phyloP scores from a whole-genome alignment of 345 rosid genomes.

The Populus deltoides region DNA sequence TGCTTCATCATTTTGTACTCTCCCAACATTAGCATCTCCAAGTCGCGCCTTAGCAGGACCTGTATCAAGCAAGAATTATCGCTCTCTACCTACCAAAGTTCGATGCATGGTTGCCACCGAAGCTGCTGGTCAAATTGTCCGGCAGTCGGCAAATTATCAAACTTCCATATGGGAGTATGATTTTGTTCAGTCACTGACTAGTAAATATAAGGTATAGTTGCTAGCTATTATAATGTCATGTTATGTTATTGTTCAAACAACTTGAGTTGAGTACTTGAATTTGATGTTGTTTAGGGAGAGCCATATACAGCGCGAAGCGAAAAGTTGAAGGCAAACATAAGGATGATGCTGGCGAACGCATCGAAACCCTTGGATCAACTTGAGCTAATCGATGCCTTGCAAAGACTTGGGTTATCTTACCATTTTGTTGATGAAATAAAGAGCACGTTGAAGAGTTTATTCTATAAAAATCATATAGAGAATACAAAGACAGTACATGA shows the following conservation, averaged over 20 bases:
- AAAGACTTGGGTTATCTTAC: constrained; percentile 15
- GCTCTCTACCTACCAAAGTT: no score
- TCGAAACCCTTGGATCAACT: not conserved
- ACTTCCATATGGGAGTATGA: constrained; percentile 15
- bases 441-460: not conserved
- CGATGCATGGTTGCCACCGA: no score
- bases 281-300: constrained; percentile 12
- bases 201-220: not conserved
- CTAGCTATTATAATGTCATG: no score
- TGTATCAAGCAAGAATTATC: no score
- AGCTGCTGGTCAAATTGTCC: not conserved
- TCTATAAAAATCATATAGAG: no score
- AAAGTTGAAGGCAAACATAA: constrained; percentile 8
- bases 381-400: constrained; percentile 12
- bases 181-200: constrained; percentile 11
- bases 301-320: not conserved
- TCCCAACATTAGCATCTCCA: no score
- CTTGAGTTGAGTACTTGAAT: not conserved
- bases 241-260: not conserved
- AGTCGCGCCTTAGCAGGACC: no score
- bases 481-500: not conserved
- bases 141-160: constrained; percentile 15
- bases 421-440: constrained; percentile 2
- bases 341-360: not conserved
- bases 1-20: no score